phyloP scores from a whole-genome alignment of 192 early-diverging fungal species.

The Chytriomyces confervae region DNA sequence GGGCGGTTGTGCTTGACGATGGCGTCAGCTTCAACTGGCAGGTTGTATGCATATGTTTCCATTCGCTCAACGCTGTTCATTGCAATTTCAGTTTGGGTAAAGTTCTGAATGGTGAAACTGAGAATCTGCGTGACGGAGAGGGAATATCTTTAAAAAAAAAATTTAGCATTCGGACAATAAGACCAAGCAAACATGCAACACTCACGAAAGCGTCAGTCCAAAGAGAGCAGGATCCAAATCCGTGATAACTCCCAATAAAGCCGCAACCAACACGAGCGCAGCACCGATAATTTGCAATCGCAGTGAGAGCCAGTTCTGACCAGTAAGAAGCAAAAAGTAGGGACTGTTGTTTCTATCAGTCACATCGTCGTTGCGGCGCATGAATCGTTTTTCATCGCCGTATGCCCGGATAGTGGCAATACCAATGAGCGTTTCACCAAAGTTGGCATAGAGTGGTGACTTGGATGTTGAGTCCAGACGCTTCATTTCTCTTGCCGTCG shows the following conservation, averaged over 20 bases:
- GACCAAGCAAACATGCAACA: neutral
- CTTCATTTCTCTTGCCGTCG: conserved; percentile 48
- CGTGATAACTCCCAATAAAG: conserved; percentile 71
- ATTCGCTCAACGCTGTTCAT: conserved; percentile 67
- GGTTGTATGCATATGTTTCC: conserved; percentile 49
- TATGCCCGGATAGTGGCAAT: conserved; percentile 86
- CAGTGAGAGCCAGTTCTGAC: conserved; percentile 73
- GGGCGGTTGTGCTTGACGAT: conserved; percentile 41
- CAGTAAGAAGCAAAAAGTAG: conserved; percentile 74
- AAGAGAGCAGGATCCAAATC: conserved; percentile 68
- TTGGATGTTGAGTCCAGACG: conserved; percentile 45
- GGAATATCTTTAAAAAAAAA: conserved; percentile 57
- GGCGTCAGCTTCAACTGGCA: conserved; percentile 52
- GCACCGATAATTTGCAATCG: conserved; percentile 83
- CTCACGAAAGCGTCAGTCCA: conserved; percentile 71
- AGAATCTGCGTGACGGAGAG: conserved; percentile 81
- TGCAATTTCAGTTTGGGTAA: conserved; percentile 69
- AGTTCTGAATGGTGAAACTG: conserved; percentile 79
- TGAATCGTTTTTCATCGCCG: conserved; percentile 78
- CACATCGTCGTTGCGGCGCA: conserved; percentile 65
- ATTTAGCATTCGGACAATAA: no score
- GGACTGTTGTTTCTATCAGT: conserved; percentile 80
- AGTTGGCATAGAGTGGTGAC: conserved; percentile 70
- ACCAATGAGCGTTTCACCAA: conserved; percentile 80
- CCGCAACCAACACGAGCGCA: conserved; percentile 75